phyloP scores from a whole-genome alignment of 2,329 filamentous ascomycete species.

The Penicillium italicum region DNA sequence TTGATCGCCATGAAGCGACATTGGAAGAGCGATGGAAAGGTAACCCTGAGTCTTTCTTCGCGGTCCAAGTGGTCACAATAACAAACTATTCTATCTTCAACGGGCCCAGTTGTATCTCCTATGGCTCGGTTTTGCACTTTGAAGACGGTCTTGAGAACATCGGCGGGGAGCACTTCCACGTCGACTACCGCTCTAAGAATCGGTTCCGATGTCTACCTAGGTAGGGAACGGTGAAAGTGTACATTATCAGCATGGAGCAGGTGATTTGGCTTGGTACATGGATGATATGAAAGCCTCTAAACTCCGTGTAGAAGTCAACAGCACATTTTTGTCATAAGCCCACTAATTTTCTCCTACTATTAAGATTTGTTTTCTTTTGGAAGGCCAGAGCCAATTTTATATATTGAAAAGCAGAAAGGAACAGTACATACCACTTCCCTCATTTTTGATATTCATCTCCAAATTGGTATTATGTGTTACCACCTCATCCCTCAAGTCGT shows the following conservation, averaged over 20 bases:
- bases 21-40: slow-evolving; percentile 28
- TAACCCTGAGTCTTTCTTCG: slow-evolving; percentile 27
- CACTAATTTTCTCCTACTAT: neutral
- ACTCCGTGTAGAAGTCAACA: no score
- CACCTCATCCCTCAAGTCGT: neutral
- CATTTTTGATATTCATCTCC: neutral
- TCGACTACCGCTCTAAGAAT: slow-evolving; percentile 17
- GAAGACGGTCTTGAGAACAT: slow-evolving; percentile 12
- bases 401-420: neutral
- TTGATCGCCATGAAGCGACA: slow-evolving; percentile 24
- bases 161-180: slow-evolving; percentile 23
- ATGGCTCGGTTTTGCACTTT: slow-evolving; percentile 23
- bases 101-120: slow-evolving; percentile 27
- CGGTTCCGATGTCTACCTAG: slow-evolving; percentile 19
- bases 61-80: slow-evolving; percentile 19
- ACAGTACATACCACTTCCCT: neutral
- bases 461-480: neutral
- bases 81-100: slow-evolving; percentile 37
- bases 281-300: no score
- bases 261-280: neutral
- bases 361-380: no score
- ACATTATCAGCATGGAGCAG: neutral
- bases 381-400: no score
- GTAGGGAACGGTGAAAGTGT: slow-evolving; percentile 16
- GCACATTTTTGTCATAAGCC: neutral